These are phyloP conservation scores for Anisodus acutangulus DNA, from an alignment of 257 asterid species.

Conservation along the genomic window DNA sequence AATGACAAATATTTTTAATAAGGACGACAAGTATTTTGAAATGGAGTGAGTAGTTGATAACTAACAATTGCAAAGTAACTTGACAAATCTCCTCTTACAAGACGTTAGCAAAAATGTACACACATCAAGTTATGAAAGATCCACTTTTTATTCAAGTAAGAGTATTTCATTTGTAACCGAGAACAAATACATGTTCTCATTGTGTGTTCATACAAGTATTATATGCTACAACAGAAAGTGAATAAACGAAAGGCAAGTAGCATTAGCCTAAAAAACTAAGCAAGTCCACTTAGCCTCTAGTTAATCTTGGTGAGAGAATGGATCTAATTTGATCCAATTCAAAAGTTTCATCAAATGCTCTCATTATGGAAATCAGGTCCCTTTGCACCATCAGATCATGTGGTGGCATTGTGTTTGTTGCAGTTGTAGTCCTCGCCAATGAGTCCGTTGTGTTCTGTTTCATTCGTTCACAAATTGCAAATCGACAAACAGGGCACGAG, in stretches of 20 bases:
- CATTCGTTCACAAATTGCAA: conserved; percentile 36
- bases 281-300: neutral
- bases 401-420: conserved; percentile 1
- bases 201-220: neutral
- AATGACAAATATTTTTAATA: no score
- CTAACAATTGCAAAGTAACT: neutral
- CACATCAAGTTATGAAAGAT: conserved; percentile 12
- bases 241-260: neutral
- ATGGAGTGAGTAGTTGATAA: neutral
- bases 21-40: no score
- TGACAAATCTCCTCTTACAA: neutral
- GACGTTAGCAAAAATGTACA: neutral
- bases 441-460: conserved; percentile 31
- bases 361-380: conserved; percentile 31
- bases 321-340: conserved; percentile 32
- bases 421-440: neutral
- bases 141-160: neutral
- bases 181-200: neutral
- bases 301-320: conserved; percentile 27
- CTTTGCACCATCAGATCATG: conserved; percentile 28
- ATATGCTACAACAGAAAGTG: neutral
- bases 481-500: conserved; percentile 81
- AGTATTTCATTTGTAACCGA: neutral
- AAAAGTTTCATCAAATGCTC: conserved; percentile 46
- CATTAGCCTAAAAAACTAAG: neutral